These are phyloP conservation scores for Trypanosoma scelopori DNA, from an alignment of 208 protist genomes.

Conservation along the genomic window DNA sequence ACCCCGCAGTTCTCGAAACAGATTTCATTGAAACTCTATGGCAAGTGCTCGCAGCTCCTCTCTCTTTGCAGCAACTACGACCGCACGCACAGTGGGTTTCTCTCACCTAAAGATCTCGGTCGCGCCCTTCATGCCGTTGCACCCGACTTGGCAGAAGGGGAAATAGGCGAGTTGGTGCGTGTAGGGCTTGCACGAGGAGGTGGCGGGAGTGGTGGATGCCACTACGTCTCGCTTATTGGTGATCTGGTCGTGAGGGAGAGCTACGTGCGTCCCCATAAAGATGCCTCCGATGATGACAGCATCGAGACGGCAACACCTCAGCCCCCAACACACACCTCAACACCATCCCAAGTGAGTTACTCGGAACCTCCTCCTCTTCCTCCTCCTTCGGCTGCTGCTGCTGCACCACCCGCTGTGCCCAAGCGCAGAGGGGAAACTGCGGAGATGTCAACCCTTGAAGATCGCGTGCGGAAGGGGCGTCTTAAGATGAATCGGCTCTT, in stretches of 20 bases:
- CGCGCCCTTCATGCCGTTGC: constrained; percentile 22
- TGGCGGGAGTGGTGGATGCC: not conserved
- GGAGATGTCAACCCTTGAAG: constrained; percentile 5
- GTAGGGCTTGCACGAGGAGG: not conserved
- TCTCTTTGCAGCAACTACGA: constrained; percentile 33
- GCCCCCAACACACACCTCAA: not conserved
- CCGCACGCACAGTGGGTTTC: constrained; percentile 19
- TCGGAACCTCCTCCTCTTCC: not conserved
- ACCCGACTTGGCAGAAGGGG: constrained; percentile 22
- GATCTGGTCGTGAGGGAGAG: constrained; percentile 30
- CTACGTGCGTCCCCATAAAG: constrained; percentile 5
- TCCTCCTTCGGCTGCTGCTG: not conserved
- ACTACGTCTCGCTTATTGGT: constrained; percentile 28
- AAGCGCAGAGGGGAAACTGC: not conserved
- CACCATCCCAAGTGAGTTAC: not conserved
- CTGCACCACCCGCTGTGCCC: not conserved
- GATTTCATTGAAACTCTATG: constrained; percentile 25
- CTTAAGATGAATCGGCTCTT: constrained; percentile 32
- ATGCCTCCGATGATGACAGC: not conserved
- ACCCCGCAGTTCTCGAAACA: not conserved
- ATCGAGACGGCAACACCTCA: not conserved
- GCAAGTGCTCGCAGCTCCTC: constrained; percentile 26
- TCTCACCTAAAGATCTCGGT: constrained; percentile 21
- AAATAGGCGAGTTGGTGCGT: constrained; percentile 27
- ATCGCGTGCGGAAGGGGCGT: constrained; percentile 15